Evolutionary conservation across 441 rosid genomes (phyloP).

Genomic region (California macrophylla): DNA sequence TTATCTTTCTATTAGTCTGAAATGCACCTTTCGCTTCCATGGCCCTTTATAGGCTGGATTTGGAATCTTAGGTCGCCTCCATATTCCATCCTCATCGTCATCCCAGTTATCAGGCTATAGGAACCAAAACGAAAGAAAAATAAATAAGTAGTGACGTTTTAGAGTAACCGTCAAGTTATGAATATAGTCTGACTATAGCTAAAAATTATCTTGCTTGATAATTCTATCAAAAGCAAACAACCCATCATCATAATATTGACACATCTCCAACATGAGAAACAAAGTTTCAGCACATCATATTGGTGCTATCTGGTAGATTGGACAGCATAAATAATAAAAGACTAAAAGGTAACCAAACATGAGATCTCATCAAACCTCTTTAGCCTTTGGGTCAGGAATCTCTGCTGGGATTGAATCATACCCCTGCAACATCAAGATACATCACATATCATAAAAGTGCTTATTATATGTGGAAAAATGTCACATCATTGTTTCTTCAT

Average conservation of each 20-base stretch:
- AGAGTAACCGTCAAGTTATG: background rate
- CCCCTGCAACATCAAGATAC: conserved; percentile 40
- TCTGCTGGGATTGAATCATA: conserved; percentile 60
- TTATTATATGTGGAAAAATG: conserved; percentile 11
- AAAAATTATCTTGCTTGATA: background rate
- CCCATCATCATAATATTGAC: background rate
- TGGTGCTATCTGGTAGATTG: too few species aligned
- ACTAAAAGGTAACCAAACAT: background rate
- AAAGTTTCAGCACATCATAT: background rate
- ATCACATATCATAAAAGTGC: conserved; percentile 10
- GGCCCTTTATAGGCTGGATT: conserved; percentile 85
- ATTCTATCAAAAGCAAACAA: background rate
- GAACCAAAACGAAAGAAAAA: background rate
- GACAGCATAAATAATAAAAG: background rate
- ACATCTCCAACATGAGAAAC: background rate
- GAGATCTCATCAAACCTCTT: conserved; percentile 40
- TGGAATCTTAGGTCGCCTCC: conserved; percentile 69
- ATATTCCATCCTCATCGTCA: conserved; percentile 67
- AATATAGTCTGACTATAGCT: background rate
- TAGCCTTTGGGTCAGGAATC: conserved; percentile 66
- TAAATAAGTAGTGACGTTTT: background rate
- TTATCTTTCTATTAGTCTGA: conserved; percentile 1
- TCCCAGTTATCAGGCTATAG: conserved; percentile 82
- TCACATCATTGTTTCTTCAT: background rate
- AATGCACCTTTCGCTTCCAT: conserved; percentile 75